Evolutionary conservation across 2,329 filamentous ascomycete species (phyloP), one percentile per base, ranked within the genome.

Genomic region (Diaporthe ilicicola): DNA sequence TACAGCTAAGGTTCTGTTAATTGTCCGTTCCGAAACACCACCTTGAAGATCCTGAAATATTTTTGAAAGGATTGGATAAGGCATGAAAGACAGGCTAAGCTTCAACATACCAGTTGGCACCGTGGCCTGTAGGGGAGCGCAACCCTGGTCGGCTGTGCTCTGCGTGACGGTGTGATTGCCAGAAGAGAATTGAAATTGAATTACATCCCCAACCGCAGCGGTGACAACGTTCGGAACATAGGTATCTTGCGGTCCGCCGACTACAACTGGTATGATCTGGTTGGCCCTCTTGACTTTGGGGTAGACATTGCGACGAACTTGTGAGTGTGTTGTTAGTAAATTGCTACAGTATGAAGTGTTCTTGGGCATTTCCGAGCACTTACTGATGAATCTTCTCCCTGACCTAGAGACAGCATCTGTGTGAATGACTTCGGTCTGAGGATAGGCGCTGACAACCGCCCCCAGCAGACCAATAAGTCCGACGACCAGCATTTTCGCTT

Each of bases 121-220:
- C 0, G 76, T 76, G 0, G 76, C 77, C 53, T 83, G 80, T 2
- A 84, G 75, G 1, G 83, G 82, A 17, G 78, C 76, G 70, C 84
- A 85, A 0, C 82, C 78, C 0, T 76, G 67, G 3, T 80, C 74
- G 51, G 79, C 77, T 8, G 76, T 69, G 19, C 79, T 81, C 73
- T 85, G 82, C 0, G 84, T 85, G 13, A 76, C 73, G n/a, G 77
- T 76, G 73, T 78, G 77, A 67, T 78, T 78, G 12, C 73, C 69
- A 12, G 72, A 70, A 27, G 69, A 70, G 74, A 78, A 78, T 46
- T 78, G 74, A 72, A 77, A 78, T 34, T 73, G 65, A 7, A 78
- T 50, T 4, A 75, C 69, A 32, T 78, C 76, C 51, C 74, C 74
- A 1, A 74, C 73, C 15, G 48, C 66, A 3, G 74, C 74, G 4